Evolutionary conservation across 495 filamentous ascomycete genomes (phyloP), one percentile per base, ranked within the genome.

Genomic region (Podospora appendiculata): DNA sequence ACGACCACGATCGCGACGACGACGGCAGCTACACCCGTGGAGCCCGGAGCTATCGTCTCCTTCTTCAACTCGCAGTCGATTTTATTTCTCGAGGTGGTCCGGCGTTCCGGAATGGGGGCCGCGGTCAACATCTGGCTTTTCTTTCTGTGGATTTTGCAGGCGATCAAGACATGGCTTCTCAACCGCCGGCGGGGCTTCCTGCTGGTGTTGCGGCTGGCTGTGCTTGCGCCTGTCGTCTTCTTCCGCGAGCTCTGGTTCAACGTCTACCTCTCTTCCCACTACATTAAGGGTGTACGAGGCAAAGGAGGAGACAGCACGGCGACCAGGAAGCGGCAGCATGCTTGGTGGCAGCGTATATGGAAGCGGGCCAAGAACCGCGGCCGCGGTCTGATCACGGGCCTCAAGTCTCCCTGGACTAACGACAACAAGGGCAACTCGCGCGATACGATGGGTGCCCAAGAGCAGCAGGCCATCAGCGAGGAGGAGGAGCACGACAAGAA

Each of bases 241-340:
- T 12, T 14, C 12, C 3, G 32, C 10, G 43, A 53, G 42, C 34
- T 53, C 18, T 46, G 51, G 51, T 17, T 53, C 17, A 46, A 46
- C 16, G 4, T 53, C 11, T 45, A 52, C n/a, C 50, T 52, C 40
- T 25, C 32, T 8, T 32, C 34, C 13, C 13, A 45, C 17, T 45
- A 45, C 41, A 12, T 40, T 40, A 14, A 12, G 38, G 38, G 38
- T 40, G 38, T 11, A 40, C 2, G 14, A 2, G 2, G 11, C 14
- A 14, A 40, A 14, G 38, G 38, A 12, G 38, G 38, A 7, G 38
- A 14, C 38, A 40, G 25, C 25, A 25, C 25, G 2, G 25, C 25
- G 25, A 25, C 25, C 25, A 2, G 25, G 25, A 25, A 25, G 25
- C 25, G 25, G 25, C 25, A 25, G 5, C 5, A 25, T 25, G 25